A percentile compares a stretch with the other conserved stretches of the same genome.
Conservation (phyloP, 371 early-diverging fungal species). For the Saksenaea vasiformis region DNA sequence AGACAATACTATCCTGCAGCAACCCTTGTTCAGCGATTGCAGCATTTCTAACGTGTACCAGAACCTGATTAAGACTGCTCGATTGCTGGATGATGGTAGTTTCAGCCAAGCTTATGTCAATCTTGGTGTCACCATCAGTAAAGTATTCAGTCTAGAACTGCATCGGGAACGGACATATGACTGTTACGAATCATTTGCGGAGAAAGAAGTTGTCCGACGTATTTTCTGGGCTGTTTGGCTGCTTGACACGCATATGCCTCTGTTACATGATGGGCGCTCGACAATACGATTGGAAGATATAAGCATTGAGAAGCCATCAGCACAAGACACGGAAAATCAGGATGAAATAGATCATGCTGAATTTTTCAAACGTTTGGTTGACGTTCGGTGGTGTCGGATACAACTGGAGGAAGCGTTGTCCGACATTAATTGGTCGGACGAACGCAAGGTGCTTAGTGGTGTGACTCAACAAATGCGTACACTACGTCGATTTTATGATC, state of each 20-base stretch:
- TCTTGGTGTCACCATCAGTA: conserved; percentile 19
- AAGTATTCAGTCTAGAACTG: conserved; percentile 17
- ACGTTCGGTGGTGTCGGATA: conserved; percentile 22
- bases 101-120: conserved; percentile 27
- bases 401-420: conserved; percentile 12
- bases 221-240: conserved; percentile 27
- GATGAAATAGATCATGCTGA: conserved; percentile 19
- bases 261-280: conserved; percentile 14
- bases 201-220: conserved; percentile 17
- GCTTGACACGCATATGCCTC: conserved; percentile 22
- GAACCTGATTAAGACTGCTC: conserved; percentile 21
- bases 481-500: conserved; percentile 21
- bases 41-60: conserved; percentile 17
- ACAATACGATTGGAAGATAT: conserved; percentile 16
- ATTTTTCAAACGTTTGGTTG: conserved; percentile 14
- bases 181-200: background rate
- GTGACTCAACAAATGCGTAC: conserved; percentile 23
- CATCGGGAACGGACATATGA: conserved; percentile 7
- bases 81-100: conserved; percentile 13
- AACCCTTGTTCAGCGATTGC: conserved; percentile 15
- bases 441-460: conserved; percentile 12
- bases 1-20: background rate
- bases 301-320: conserved; percentile 14
- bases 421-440: conserved; percentile 4
- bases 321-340: conserved; percentile 10